Evolutionary conservation across 192 early-diverging fungal species (phyloP).

Genomic region (Haplosporangium gracile): DNA sequence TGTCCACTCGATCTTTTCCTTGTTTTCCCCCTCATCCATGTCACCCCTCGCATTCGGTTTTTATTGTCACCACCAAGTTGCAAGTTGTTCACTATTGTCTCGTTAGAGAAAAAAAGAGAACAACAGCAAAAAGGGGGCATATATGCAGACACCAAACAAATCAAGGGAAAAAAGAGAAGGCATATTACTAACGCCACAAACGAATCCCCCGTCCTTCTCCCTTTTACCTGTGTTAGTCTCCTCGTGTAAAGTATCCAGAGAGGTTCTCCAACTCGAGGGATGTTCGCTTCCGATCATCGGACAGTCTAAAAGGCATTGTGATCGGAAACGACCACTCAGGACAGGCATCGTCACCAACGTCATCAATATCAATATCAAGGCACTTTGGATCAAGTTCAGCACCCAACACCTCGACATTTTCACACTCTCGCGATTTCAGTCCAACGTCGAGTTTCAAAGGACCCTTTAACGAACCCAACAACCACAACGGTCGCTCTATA

Average conservation of each 20-base stretch:
- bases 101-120: slow-evolving; percentile 13
- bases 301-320: slow-evolving; percentile 24
- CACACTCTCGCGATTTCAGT: slow-evolving; percentile 44
- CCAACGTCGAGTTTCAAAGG: slow-evolving; percentile 26
- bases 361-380: slow-evolving; percentile 18
- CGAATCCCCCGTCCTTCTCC: background rate
- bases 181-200: background rate
- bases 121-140: background rate
- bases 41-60: background rate
- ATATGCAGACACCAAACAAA: background rate
- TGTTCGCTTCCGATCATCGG: slow-evolving; percentile 36
- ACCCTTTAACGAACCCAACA: slow-evolving; percentile 15
- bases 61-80: background rate
- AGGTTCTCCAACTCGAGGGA: slow-evolving; percentile 30
- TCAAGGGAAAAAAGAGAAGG: background rate
- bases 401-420: slow-evolving; percentile 23
- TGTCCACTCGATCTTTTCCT: background rate
- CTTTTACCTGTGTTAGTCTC: slow-evolving; percentile 13
- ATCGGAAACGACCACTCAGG: slow-evolving; percentile 24
- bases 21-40: background rate
- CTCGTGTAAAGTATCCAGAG: slow-evolving; percentile 40
- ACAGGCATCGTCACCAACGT: slow-evolving; percentile 12
- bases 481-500: slow-evolving; percentile 24
- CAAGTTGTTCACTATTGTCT: background rate
- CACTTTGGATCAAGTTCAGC: slow-evolving; percentile 37